phyloP scores from a whole-genome alignment of 257 asterid species.

The Solanum pinnatisectum region DNA sequence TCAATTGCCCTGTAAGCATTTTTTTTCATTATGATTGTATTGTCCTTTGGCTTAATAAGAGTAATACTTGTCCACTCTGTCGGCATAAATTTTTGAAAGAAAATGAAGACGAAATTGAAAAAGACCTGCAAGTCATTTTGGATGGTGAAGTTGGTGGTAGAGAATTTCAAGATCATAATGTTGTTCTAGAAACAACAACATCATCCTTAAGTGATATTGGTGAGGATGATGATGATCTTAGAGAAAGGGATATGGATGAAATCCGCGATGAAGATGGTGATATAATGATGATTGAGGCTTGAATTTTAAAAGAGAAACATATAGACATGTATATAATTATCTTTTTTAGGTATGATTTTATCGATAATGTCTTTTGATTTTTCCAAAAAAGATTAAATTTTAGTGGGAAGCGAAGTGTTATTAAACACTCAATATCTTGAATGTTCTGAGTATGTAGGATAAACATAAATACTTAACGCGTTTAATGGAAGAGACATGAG shows the following conservation, averaged over 20 bases:
- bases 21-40: conserved; percentile 38
- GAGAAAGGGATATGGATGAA: conserved; percentile 6
- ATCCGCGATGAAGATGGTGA: conserved; percentile 53
- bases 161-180: background rate
- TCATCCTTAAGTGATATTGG: background rate
- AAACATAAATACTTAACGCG: no score
- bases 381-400: background rate
- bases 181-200: background rate
- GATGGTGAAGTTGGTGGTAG: background rate
- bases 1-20: conserved; percentile 33
- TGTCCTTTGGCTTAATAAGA: conserved; percentile 37
- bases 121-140: background rate
- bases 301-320: background rate
- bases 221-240: background rate
- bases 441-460: no score
- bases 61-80: conserved; percentile 47
- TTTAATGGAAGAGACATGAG: no score
- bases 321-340: background rate
- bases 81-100: conserved; percentile 26
- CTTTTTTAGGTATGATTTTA: background rate
- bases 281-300: conserved; percentile 41
- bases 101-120: background rate
- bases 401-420: background rate
- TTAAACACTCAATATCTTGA: no score
- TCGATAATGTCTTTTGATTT: background rate